Conservation (phyloP, 306 rosid species). For the Ormosia emarginata region DNA sequence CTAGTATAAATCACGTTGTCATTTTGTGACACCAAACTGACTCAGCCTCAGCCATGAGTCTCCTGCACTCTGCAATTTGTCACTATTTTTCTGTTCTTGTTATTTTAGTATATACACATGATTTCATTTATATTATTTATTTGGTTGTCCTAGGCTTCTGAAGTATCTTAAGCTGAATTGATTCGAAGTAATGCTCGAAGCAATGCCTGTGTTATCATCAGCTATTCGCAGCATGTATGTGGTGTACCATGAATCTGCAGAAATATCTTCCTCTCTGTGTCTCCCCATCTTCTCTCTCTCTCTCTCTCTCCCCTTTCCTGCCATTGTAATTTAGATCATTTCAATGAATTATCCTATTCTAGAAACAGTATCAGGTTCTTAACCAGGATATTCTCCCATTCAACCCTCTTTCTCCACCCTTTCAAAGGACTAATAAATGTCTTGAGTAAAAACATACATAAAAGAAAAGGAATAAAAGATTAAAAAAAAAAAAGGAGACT, state of each 20-base stretch:
- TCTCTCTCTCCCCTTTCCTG: not conserved
- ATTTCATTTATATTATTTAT: not conserved
- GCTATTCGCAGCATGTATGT: not conserved
- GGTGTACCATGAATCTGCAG: not conserved
- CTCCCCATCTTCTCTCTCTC: not conserved
- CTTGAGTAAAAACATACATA: not conserved
- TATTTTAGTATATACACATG: not conserved
- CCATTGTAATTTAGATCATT: conserved; percentile 5
- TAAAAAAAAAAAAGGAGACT: no score
- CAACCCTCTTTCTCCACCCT: not conserved
- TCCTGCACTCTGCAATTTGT: not conserved
- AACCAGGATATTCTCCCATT: not conserved
- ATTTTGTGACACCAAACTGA: not conserved
- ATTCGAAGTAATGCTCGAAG: conserved; percentile 14
- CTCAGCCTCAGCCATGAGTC: not conserved
- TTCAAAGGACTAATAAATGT: not conserved
- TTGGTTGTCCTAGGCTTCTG: conserved; percentile 43
- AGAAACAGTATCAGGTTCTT: not conserved
- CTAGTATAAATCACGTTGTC: not conserved
- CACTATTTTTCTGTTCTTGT: not conserved
- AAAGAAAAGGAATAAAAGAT: no score
- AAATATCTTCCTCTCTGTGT: not conserved
- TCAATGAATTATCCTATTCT: conserved; percentile 20
- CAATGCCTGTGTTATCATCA: not conserved
- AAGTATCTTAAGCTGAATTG: conserved; percentile 45